Evolutionary conservation across 257 asterid genomes (phyloP), one percentile per base, ranked within the genome.

Genomic region (Solanum sparsipilum): DNA sequence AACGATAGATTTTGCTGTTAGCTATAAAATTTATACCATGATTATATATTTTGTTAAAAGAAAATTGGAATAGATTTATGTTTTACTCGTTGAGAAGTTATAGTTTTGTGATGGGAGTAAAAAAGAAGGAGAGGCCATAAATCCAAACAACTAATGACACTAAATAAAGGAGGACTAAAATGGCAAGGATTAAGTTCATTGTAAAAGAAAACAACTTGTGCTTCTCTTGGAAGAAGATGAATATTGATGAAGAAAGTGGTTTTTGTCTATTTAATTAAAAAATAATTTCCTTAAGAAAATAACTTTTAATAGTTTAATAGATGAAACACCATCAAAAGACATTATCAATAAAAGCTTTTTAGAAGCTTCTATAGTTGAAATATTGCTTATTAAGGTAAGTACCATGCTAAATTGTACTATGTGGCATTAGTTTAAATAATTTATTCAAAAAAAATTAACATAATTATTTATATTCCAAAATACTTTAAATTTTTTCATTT

Each of bases 321-420:
- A 23, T 6, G 3, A 81, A 81, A 81, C 39, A 46, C 10, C 29
- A 81, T 29, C 16, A 29, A 46, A 18, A 46, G 68, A 3, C 7
- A 46, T 81, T 5, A 46, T 46, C 68, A 48, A 27, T 1, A 81
- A 81, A 29, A 29, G 29, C 2, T 29, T 78, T 46, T 81, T 29
- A 29, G 85, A 81, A 29, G 41, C 68, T 81, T 46, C 20, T 46
- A 81, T 29, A 18, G 85, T 16, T 46, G 68, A 81, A 46, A 81
- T 2, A 79, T 27, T 44, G 1, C 48, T 46, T 29, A 9, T 46
- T 27, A 27, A 75, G 13, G 34, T 38, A 74, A 52, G 23, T 52
- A 20, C 63, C 63, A 18, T 52, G 63, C 9, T 52, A 52, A 52
- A 6, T 52, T 52, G 23, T 16, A 52, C 63, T 18, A 18, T 6